Evolutionary conservation across 495 filamentous ascomycete genomes (phyloP), one percentile per base, ranked within the genome.

Genomic region (Venustampulla echinocandica): DNA sequence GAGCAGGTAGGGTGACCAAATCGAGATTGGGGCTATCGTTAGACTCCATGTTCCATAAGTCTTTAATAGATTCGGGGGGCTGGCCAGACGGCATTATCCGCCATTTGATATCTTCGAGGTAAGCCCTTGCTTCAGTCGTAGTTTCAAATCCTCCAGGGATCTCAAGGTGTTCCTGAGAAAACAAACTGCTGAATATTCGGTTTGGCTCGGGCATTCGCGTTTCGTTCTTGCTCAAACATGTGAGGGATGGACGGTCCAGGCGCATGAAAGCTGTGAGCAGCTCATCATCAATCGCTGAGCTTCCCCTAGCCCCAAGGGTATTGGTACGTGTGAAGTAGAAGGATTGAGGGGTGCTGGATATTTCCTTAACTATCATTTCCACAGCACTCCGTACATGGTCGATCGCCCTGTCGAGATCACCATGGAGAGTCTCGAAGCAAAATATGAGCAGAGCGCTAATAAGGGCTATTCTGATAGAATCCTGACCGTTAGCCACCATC

Each of bases 371-470:
- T 3, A 51, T 51, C 13, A 55, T 47, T 15, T 52, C 53, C 1
- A 55, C 27, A 5, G 47, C 42, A 35, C 47, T 55, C 40, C 51
- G 53, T 10, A 55, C 41, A 27, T 56, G 54, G 13, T 37, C 20
- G n/a, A 56, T 52, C 1, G 44, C 49, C 19, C 32, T 32, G 2
- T 14, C 28, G 24, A 44, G 22, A 30, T 52, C 46, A 6, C 21
- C 41, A 9, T 52, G 54, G n/a, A 56, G 18, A 17, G 36, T 56
- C 19, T 56, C 54, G 18, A 56, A 56, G 22, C 44, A 52, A 15
- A 52, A 52, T 2, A 49, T 53, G 1, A 56, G 47, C 9, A 55
- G 19, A 1, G 47, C 30, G n/a, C 47, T 50, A 38, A 55, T 55
- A 6, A 55, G 39, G 2, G 52, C 52, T 11, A 38, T 38, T 17